Evolutionary conservation across 179 eudicot species (phyloP).

Genomic region (Nepenthes alata): DNA sequence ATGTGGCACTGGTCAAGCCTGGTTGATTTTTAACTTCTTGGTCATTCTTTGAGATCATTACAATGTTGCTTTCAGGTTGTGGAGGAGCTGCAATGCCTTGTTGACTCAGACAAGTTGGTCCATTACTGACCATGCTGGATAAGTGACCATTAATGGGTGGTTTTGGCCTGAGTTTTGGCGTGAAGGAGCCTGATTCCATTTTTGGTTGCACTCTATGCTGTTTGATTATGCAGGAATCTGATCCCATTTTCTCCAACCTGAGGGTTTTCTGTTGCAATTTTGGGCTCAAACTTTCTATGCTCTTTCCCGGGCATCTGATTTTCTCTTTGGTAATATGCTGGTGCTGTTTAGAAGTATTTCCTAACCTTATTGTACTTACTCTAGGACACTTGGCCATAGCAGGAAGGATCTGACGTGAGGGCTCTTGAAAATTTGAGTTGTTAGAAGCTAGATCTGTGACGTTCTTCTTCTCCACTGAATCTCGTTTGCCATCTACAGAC

Average conservation of each 20-base stretch:
- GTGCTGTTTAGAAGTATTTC: constrained; percentile 14
- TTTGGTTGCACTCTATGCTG: constrained; percentile 5
- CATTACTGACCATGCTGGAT: constrained; percentile 7
- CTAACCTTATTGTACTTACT: constrained; percentile 13
- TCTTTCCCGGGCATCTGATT: constrained; percentile 5
- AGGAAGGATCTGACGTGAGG: constrained; percentile 9
- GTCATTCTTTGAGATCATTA: constrained; percentile 4
- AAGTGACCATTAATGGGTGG: constrained; percentile 1
- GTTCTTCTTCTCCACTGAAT: constrained; percentile 12
- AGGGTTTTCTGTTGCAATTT: background rate
- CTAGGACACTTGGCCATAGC: constrained; percentile 6
- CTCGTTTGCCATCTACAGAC: constrained; percentile 5
- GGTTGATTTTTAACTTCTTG: constrained; percentile 5
- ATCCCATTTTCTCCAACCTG: background rate
- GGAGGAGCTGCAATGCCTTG: constrained; percentile 4
- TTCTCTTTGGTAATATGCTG: constrained; percentile 7
- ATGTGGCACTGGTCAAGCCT: constrained; percentile 7
- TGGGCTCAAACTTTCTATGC: constrained; percentile 4
- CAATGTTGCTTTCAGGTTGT: constrained; percentile 1
- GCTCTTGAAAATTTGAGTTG: constrained; percentile 3
- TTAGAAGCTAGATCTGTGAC: constrained; percentile 9
- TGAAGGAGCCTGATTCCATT: constrained; percentile 6
- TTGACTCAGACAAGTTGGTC: constrained; percentile 8
- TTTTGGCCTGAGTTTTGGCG: constrained; percentile 3
- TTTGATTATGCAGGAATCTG: constrained; percentile 8